Evolutionary conservation across 2,329 filamentous ascomycete species (phyloP).

Genomic region (Cyphellophora attinorum): DNA sequence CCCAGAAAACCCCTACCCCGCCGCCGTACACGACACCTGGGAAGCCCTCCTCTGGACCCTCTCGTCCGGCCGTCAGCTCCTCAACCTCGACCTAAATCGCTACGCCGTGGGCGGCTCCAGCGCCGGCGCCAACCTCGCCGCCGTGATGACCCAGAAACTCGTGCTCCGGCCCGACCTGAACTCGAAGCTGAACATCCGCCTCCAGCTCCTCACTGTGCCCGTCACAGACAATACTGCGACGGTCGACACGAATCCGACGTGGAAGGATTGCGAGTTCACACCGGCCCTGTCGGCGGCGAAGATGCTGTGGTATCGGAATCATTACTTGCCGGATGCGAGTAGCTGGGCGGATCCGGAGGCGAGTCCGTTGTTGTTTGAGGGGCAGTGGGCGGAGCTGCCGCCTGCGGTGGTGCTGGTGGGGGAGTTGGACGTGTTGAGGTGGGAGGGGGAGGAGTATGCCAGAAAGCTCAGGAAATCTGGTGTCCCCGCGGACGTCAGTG

Average conservation of each 20-base stretch:
- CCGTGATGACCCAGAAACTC: slow-evolving; percentile 44
- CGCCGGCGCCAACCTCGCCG: slow-evolving; percentile 44
- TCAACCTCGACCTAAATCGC: slow-evolving; percentile 31
- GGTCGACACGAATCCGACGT: slow-evolving; percentile 35
- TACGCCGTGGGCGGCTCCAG: slow-evolving; percentile 43
- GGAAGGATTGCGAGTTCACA: slow-evolving; percentile 40
- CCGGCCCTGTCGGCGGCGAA: slow-evolving; percentile 46
- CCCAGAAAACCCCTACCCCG: slow-evolving; percentile 47
- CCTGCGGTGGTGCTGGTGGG: slow-evolving; percentile 44
- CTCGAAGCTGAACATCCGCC: slow-evolving; percentile 3
- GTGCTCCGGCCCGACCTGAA: slow-evolving; percentile 20
- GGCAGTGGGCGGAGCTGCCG: slow-evolving; percentile 41
- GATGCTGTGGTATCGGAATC: slow-evolving; percentile 52
- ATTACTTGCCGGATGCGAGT: slow-evolving; percentile 42
- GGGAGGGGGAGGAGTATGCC: slow-evolving; percentile 45
- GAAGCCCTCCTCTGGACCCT: slow-evolving; percentile 42
- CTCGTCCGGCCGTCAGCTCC: slow-evolving; percentile 17
- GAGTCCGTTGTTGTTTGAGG: slow-evolving; percentile 41
- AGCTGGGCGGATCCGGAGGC: slow-evolving; percentile 44
- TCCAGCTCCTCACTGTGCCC: slow-evolving; percentile 47
- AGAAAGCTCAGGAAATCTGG: slow-evolving; percentile 38
- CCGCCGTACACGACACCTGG: slow-evolving; percentile 49
- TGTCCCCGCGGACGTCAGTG: slow-evolving; percentile 37
- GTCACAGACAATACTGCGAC: slow-evolving; percentile 50
- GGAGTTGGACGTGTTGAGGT: slow-evolving; percentile 47